Evolutionary conservation across 192 early-diverging fungal species (phyloP).

Genomic region (Coemansia sp.): DNA sequence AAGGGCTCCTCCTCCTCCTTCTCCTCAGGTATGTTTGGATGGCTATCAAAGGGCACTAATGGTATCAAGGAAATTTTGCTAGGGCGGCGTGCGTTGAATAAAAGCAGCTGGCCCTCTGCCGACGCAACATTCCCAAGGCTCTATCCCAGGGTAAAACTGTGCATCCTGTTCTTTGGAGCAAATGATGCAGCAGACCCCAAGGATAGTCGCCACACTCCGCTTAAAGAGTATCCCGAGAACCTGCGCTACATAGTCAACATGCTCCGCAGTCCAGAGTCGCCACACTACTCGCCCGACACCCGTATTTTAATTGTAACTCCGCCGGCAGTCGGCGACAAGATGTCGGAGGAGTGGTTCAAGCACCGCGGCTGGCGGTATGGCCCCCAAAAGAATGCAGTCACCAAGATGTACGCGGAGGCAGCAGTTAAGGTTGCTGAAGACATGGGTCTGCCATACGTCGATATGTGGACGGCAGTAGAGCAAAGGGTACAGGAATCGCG

Average conservation of each 20-base stretch:
- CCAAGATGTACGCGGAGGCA: conserved; percentile 56
- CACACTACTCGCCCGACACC: conserved; percentile 59
- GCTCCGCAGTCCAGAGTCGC: conserved; percentile 56
- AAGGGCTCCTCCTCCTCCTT: not conserved
- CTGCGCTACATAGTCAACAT: conserved; percentile 60
- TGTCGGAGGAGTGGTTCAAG: conserved; percentile 15
- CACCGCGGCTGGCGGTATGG: not conserved
- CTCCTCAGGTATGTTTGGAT: not conserved
- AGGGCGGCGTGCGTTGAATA: not conserved
- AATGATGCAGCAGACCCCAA: conserved; percentile 67
- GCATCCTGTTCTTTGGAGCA: conserved; percentile 74
- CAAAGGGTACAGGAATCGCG: not conserved
- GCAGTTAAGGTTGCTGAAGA: conserved; percentile 50
- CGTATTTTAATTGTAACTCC: conserved; percentile 71
- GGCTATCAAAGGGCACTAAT: not conserved
- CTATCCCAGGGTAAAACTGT: conserved; percentile 5
- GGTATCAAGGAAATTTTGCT: not conserved
- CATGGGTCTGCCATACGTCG: conserved; percentile 15
- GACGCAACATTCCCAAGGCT: not conserved
- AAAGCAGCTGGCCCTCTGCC: conserved; percentile 3
- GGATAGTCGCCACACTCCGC: conserved; percentile 60
- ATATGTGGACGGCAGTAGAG: conserved; percentile 49
- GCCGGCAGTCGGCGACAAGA: conserved; percentile 62
- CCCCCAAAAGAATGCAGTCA: conserved; percentile 34
- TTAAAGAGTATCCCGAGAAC: conserved; percentile 61